These are phyloP conservation scores for Thelephora ganbajun DNA, from an alignment of 768 basidiomycete species.

Conservation along the genomic window DNA sequence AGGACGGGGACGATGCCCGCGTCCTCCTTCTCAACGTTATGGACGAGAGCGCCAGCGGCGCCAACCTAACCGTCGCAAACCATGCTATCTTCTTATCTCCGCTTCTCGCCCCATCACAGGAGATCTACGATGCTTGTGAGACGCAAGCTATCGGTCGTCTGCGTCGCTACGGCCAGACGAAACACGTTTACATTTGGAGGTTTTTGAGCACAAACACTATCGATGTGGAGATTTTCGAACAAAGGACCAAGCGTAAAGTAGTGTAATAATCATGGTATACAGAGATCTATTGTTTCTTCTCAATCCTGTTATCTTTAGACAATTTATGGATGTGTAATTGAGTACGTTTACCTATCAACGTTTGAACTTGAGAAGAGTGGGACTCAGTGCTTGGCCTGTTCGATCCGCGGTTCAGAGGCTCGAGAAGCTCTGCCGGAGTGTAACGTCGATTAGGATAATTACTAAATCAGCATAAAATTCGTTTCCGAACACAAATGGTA, in stretches of 20 bases:
- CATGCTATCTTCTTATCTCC: slow-evolving; percentile 94
- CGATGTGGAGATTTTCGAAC: slow-evolving; percentile 70
- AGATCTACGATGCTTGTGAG: slow-evolving; percentile 75
- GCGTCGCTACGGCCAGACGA: slow-evolving; percentile 72
- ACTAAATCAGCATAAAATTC: no score
- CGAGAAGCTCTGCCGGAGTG: no score
- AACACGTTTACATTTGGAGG: slow-evolving; percentile 69
- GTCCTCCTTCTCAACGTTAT: slow-evolving; percentile 84
- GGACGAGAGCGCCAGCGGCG: slow-evolving; percentile 91
- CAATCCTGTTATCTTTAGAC: no score
- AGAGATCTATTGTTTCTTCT: no score
- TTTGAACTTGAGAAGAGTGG: no score
- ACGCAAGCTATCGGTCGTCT: slow-evolving; percentile 77
- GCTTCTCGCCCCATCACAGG: slow-evolving; percentile 65
- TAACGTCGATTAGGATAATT: no score
- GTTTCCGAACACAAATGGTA: no score
- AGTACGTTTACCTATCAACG: no score
- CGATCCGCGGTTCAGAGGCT: no score
- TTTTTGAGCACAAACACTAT: slow-evolving; percentile 82
- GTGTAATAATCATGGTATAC: no score
- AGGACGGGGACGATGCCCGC: slow-evolving; percentile 60
- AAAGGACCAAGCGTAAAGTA: slow-evolving; percentile 17
- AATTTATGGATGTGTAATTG: no score
- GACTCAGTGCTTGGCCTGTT: no score
- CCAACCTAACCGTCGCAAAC: slow-evolving; percentile 86